Evolutionary conservation across 2,329 filamentous ascomycete genomes (phyloP).

Genomic region (Fusarium armeniacum): DNA sequence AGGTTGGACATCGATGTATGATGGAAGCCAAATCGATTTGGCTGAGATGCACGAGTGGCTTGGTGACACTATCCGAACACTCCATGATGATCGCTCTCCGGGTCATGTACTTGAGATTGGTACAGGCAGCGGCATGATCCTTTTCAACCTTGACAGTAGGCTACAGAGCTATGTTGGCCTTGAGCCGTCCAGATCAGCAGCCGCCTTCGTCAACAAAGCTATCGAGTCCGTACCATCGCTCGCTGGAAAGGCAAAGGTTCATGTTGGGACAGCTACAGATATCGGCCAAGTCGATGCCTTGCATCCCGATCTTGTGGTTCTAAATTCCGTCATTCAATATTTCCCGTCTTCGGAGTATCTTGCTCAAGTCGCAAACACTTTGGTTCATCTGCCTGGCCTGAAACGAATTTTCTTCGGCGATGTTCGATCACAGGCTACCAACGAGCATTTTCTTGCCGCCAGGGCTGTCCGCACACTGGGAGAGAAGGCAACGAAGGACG

Average conservation of each 20-base stretch:
- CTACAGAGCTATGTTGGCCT: constrained; percentile 49
- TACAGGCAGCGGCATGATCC: constrained; percentile 52
- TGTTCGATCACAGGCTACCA: constrained; percentile 34
- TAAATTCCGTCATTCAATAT: constrained; percentile 16
- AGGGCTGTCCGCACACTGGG: constrained; percentile 27
- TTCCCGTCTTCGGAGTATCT: constrained; percentile 25
- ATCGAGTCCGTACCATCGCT: constrained; percentile 31
- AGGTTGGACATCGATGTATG: constrained; percentile 54
- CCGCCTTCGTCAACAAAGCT: constrained; percentile 37
- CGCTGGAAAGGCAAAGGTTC: constrained; percentile 36
- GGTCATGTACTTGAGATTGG: constrained; percentile 51
- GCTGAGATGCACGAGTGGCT: constrained; percentile 54
- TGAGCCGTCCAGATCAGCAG: constrained; percentile 46
- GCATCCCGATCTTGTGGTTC: not conserved
- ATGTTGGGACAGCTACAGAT: constrained; percentile 36
- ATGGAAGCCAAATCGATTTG: constrained; percentile 47
- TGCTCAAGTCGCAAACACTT: not conserved
- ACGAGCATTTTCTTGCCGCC: constrained; percentile 32
- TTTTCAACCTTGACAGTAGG: constrained; percentile 49
- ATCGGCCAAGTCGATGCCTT: not conserved
- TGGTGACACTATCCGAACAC: constrained; percentile 48
- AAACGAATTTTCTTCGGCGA: constrained; percentile 40
- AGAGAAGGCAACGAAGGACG: constrained; percentile 13
- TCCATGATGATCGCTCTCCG: constrained; percentile 32
- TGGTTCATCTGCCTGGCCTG: constrained; percentile 1